Evolutionary conservation across 345 rosid species (phyloP), one percentile per base, ranked within the genome.

Genomic region (Eucalyptus virginea): DNA sequence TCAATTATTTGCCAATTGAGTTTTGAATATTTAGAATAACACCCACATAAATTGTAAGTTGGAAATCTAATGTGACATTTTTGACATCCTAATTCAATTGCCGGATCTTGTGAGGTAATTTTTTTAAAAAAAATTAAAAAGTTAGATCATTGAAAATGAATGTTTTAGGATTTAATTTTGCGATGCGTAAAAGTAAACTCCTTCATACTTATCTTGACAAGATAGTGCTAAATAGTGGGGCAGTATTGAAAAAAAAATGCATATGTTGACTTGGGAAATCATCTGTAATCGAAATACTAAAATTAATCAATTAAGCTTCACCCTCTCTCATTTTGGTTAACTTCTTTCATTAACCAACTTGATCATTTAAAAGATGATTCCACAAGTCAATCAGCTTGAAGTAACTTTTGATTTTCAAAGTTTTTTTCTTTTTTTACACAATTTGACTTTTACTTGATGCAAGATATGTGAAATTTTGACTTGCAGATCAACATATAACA

Each of bases 211-310:
- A 19, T 72, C 28, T 11, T 1, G 45, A 72, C 45, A 37, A 11
- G 14, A 72, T 19, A 37, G 12, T 37, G 45, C 1, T 5, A 37
- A 34, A 69, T 69, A 34, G 81, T 9, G 24, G 42, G 81, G 40
- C 4, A 19, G 1, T 69, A 34, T 18, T 19, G 21, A 65, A n/a
- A n/a, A 65, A 62, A 65, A n/a, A 6, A n/a, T 0, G 24, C 28
- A 37, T 37, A 37, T 19, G 28, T 2, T 72, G 26, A 40, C 40
- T 1, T 24, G 8, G 5, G 15, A 77, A 37, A 37, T 77, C 1
- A 37, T 77, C 0, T 77, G 0, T 72, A 72, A 3, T 21, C 24
- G 2, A 52, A 0, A 52, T 0, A 52, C 26, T 52, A 21, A 52
- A 52, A 52, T 52, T 52, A 52, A 0, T 52, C 1, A 21, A 52